phyloP scores from a whole-genome alignment of 2,329 filamentous ascomycete species.

The Paramyrothecium roridum region DNA sequence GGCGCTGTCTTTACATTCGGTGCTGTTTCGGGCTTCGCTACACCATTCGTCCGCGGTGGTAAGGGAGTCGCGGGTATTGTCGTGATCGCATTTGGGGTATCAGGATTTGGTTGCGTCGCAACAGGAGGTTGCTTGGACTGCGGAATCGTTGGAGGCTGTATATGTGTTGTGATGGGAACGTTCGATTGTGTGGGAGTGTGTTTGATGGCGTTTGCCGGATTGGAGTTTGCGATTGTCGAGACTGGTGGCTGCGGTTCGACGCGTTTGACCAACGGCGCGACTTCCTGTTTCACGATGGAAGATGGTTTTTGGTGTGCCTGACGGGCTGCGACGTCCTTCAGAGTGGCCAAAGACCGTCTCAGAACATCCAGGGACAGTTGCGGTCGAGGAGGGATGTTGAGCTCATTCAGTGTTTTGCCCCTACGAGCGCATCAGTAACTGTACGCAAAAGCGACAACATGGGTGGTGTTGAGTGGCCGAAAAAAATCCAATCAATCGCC shows the following conservation, averaged over 20 bases:
- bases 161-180: not conserved
- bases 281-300: slow-evolving; percentile 5
- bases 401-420: slow-evolving; percentile 45
- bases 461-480: slow-evolving; percentile 10
- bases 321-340: slow-evolving; percentile 15
- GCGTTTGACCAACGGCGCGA: slow-evolving; percentile 6
- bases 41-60: slow-evolving; percentile 4
- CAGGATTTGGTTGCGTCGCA: not conserved
- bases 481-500: slow-evolving; percentile 10
- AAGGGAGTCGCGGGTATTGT: not conserved
- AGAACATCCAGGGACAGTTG: slow-evolving; percentile 40
- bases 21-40: slow-evolving; percentile 9
- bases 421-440: slow-evolving; percentile 21
- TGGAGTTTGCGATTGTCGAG: not conserved
- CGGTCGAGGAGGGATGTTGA: slow-evolving; percentile 48
- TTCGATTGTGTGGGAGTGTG: not conserved
- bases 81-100: not conserved
- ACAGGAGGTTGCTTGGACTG: not conserved
- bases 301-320: slow-evolving; percentile 7
- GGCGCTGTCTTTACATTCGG: slow-evolving; percentile 3
- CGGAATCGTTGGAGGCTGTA: not conserved
- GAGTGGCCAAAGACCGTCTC: slow-evolving; percentile 32
- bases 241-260: slow-evolving; percentile 2
- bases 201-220: not conserved
- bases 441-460: slow-evolving; percentile 8